A percentile compares a stretch with the other conserved stretches of the same genome.
These are phyloP conservation scores for Sarcodon aspratus DNA, from an alignment of 768 basidiomycete genomes.

Conservation along the genomic window DNA sequence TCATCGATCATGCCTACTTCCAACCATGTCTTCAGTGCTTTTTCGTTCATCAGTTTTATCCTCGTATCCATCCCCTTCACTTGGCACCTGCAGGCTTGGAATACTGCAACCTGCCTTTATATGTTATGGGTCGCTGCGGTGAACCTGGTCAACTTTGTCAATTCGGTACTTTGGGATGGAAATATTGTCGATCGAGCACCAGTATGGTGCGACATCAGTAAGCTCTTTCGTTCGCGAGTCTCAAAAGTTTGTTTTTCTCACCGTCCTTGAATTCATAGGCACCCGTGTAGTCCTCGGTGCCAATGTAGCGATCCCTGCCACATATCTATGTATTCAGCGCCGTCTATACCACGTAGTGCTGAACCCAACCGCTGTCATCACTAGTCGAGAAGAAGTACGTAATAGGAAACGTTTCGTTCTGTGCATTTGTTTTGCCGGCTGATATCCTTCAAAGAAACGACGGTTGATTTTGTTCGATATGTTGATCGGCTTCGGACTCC, in stretches of 20 bases:
- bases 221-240: slow-evolving; percentile 6
- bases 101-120: slow-evolving; percentile 62
- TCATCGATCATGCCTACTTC: not conserved
- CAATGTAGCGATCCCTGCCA: slow-evolving; percentile 25
- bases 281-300: slow-evolving; percentile 23
- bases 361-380: slow-evolving; percentile 17
- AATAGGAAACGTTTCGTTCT: slow-evolving; percentile 5
- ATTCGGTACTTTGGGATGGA: slow-evolving; percentile 60
- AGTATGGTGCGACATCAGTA: slow-evolving; percentile 48
- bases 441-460: slow-evolving; percentile 11
- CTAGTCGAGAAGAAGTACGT: slow-evolving; percentile 8
- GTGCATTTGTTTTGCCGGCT: not conserved
- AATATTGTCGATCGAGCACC: slow-evolving; percentile 35
- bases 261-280: slow-evolving; percentile 19
- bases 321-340: slow-evolving; percentile 35
- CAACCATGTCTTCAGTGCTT: slow-evolving; percentile 15
- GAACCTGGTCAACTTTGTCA: slow-evolving; percentile 50
- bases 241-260: not conserved
- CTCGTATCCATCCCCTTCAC: slow-evolving; percentile 40
- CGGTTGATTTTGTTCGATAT: slow-evolving; percentile 19
- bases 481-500: slow-evolving; percentile 18
- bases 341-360: slow-evolving; percentile 33
- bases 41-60: slow-evolving; percentile 35
- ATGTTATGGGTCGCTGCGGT: slow-evolving; percentile 55
- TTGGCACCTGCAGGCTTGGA: slow-evolving; percentile 57